Evolutionary conservation across 1,284 basidiomycete species (phyloP), one percentile per base, ranked within the genome.

Genomic region (Irpex sp.): DNA sequence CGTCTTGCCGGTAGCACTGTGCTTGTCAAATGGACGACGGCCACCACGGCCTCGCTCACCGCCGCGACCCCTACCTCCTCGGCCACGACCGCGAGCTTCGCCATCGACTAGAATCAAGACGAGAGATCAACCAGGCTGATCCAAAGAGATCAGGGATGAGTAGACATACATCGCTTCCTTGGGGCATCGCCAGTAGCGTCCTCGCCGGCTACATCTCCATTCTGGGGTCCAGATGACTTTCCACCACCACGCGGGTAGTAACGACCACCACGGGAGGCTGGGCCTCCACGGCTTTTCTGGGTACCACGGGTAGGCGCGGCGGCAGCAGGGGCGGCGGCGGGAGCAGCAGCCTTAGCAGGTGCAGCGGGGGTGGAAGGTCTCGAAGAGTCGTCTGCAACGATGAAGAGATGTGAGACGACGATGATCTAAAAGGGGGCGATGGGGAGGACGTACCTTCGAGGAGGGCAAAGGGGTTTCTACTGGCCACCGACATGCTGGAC

Each of bases 401-500:
- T 62, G 56, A 34, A 49, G 57, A 63, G 61, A 51, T 21, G 59
- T 65, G 31, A 65, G 64, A 62, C 61, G 57, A 58, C 37, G 58
- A 55, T 60, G 51, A 66, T 40, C 52, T 59, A 19, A 40, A 44
- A 17, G 65, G 62, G 66, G 58, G 63, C 52, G 57, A 48, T 44
- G 60, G 17, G 58, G 60, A 55, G 61, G 52, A 81, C 81, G 68
- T 67, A 91, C 89, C 88, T 76, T 88, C 86, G 76, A 93, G 82
- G 78, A 93, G 73, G 76, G 90, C 85, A 80, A 93, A 93, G 69
- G 85, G 85, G 80, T 93, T 93, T 85, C 80, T 87, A 75, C 86
- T 87, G 81, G 88, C 91, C 86, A 93, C 91, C 88, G 91, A 92
- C 91, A 92, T 92, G 71, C 75, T 86, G 80, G 84, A 82, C 82